Percentiles rank a stretch among this genome's conserved stretches.
These are phyloP conservation scores for Aquilaria sinensis DNA, from an alignment of 345 rosid species.

Conservation along the genomic window DNA sequence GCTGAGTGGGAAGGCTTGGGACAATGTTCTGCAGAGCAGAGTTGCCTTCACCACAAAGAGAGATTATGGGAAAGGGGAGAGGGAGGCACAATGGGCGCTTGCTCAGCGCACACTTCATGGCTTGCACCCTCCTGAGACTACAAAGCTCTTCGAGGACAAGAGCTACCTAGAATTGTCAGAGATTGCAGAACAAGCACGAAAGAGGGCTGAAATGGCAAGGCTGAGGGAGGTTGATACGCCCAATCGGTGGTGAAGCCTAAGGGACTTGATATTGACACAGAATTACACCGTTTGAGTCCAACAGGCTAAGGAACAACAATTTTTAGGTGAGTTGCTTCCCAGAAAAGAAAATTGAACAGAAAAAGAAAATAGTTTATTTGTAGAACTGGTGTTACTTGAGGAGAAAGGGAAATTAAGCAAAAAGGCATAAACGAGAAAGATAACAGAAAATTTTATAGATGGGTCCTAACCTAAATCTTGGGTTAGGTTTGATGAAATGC, in stretches of 20 bases:
- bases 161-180: slow-evolving; percentile 33
- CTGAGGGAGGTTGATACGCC: slow-evolving; percentile 13
- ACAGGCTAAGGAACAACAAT: no score
- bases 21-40: slow-evolving; percentile 44
- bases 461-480: no score
- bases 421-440: no score
- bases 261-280: slow-evolving; percentile 12
- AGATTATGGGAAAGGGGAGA: slow-evolving; percentile 68
- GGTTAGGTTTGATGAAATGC: no score
- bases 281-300: no score
- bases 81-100: slow-evolving; percentile 70
- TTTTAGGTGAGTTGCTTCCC: no score
- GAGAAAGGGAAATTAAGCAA: no score
- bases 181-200: slow-evolving; percentile 76
- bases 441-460: no score
- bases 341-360: no score
- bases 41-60: slow-evolving; percentile 78
- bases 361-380: no score
- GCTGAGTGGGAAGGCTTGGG: slow-evolving; percentile 63
- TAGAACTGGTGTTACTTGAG: no score
- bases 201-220: slow-evolving; percentile 64
- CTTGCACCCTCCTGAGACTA: slow-evolving; percentile 23
- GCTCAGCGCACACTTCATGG: slow-evolving; percentile 78
- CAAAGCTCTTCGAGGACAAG: slow-evolving; percentile 37
- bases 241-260: slow-evolving; percentile 14